Conservation (phyloP, 306 rosid species). For the Comarum palustre region DNA sequence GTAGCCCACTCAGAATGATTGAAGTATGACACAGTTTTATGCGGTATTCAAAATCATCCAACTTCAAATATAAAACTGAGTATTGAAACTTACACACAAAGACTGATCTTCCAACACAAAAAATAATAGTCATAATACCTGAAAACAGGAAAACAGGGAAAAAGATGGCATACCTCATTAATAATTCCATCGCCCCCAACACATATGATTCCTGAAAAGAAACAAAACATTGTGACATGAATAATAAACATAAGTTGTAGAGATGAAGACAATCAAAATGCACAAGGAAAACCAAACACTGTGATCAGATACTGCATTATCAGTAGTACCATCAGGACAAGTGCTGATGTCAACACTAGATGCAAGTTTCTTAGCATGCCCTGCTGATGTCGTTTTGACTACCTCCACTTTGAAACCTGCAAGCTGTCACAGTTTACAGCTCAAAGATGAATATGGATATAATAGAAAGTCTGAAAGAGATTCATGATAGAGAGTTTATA, state of each 20-base stretch:
- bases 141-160: slow-evolving; percentile 20
- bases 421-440: slow-evolving; percentile 69
- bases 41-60: not conserved
- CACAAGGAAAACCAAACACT: slow-evolving; percentile 24
- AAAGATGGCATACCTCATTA: slow-evolving; percentile 74
- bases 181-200: slow-evolving; percentile 99
- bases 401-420: slow-evolving; percentile 98
- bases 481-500: not conserved
- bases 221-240: slow-evolving; percentile 26
- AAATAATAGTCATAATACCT: too few species aligned
- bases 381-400: slow-evolving; percentile 85
- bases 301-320: slow-evolving; percentile 19
- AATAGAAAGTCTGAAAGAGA: slow-evolving; percentile 17
- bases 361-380: slow-evolving; percentile 90
- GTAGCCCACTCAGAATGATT: not conserved
- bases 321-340: slow-evolving; percentile 87
- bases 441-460: slow-evolving; percentile 23
- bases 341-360: slow-evolving; percentile 80
- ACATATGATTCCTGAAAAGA: slow-evolving; percentile 79
- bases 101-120: too few species aligned
- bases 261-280: slow-evolving; percentile 25
- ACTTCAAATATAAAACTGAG: not conserved
- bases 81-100: not conserved
- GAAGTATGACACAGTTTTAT: not conserved
- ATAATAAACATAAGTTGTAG: not conserved